phyloP scores from a whole-genome alignment of 495 filamentous ascomycete species.

The Trichoderma erinaceum region DNA sequence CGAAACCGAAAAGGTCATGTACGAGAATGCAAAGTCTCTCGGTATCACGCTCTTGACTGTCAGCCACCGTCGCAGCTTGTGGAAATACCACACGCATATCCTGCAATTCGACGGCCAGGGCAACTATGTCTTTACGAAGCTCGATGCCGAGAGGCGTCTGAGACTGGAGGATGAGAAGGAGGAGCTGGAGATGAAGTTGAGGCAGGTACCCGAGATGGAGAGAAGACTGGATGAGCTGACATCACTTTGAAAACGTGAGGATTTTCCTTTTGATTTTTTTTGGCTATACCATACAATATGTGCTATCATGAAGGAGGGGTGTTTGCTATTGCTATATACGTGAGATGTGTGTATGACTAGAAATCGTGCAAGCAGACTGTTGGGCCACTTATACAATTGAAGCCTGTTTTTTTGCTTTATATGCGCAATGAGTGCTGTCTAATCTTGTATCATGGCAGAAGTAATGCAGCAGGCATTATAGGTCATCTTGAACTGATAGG shows the following conservation, averaged over 20 bases:
- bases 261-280: neutral
- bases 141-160: slow-evolving; percentile 84
- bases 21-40: slow-evolving; percentile 85
- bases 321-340: neutral
- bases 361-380: neutral
- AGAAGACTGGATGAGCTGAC: slow-evolving; percentile 70
- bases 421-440: neutral
- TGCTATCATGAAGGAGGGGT: slow-evolving; percentile 12
- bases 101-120: slow-evolving; percentile 96
- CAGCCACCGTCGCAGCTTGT: slow-evolving; percentile 80
- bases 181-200: slow-evolving; percentile 77
- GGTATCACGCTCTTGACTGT: slow-evolving; percentile 97
- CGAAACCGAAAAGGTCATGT: slow-evolving; percentile 92
- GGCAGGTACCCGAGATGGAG: slow-evolving; percentile 82
- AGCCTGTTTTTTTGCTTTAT: neutral
- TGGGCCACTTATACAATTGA: neutral
- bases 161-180: slow-evolving; percentile 94
- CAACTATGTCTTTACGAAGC: slow-evolving; percentile 76
- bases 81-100: slow-evolving; percentile 92
- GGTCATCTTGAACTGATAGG: too few relatives aligned
- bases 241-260: neutral
- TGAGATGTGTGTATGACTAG: slow-evolving; percentile 5
- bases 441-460: neutral
- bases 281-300: neutral
- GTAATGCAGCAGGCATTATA: too few relatives aligned